Conservation (phyloP, 2,329 filamentous ascomycete species). For the Pyrenochaeta sp. region DNA sequence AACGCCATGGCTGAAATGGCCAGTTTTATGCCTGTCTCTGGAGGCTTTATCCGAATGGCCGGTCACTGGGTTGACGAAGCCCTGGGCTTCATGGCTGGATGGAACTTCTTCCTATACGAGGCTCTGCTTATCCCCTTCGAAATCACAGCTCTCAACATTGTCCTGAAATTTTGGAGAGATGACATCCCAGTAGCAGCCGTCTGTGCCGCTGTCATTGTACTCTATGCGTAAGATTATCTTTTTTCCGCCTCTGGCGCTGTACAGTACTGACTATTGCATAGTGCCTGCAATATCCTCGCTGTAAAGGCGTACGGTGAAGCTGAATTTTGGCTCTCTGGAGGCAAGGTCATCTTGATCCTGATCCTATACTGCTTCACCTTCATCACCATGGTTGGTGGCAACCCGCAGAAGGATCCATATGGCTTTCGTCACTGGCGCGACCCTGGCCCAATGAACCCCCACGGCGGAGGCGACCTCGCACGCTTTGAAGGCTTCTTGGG, state of each 20-base stretch:
- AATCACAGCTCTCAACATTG: slow-evolving; percentile 56
- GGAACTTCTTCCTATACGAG: slow-evolving; percentile 63
- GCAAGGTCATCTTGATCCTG: slow-evolving; percentile 58
- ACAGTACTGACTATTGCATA: slow-evolving; percentile 28
- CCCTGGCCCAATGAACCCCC: slow-evolving; percentile 45
- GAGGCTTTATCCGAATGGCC: slow-evolving; percentile 71
- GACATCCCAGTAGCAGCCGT: slow-evolving; percentile 54
- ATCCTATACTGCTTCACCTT: slow-evolving; percentile 58
- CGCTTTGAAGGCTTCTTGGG: slow-evolving; percentile 51
- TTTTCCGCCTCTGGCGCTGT: slow-evolving; percentile 1
- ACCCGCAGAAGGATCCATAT: slow-evolving; percentile 52
- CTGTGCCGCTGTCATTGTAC: slow-evolving; percentile 51
- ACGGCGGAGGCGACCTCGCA: slow-evolving; percentile 33
- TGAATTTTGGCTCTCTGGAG: slow-evolving; percentile 57
- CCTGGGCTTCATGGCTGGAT: slow-evolving; percentile 65
- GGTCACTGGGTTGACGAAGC: slow-evolving; percentile 73
- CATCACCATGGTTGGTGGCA: slow-evolving; percentile 56
- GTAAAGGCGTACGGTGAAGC: slow-evolving; percentile 56
- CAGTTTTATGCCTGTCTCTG: slow-evolving; percentile 68
- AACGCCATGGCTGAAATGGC: slow-evolving; percentile 73
- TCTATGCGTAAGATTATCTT: slow-evolving; percentile 49
- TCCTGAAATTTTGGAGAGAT: slow-evolving; percentile 55
- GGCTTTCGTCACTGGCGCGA: slow-evolving; percentile 57
- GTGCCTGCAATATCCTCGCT: slow-evolving; percentile 57
- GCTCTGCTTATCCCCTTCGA: slow-evolving; percentile 62